Conservation (phyloP, 2,329 filamentous ascomycete species). For the Talaromyces sp. region DNA sequence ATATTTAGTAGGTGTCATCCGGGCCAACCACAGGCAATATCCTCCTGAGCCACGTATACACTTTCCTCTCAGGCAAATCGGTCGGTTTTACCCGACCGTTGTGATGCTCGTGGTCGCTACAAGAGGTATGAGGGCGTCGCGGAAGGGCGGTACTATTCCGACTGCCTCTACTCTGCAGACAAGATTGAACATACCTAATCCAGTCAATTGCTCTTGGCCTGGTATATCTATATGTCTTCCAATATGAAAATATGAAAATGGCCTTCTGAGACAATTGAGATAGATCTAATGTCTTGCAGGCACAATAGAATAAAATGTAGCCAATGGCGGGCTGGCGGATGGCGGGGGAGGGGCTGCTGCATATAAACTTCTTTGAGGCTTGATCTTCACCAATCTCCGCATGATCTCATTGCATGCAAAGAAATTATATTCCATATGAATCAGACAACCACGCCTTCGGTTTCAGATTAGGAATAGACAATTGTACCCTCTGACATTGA, state of each 20-base stretch:
- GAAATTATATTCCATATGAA: neutral
- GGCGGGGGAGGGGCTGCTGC: slow-evolving; percentile 8
- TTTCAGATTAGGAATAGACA: neutral
- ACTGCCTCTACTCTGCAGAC: neutral
- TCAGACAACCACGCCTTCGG: neutral
- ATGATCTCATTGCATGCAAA: neutral
- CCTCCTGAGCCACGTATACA: slow-evolving; percentile 3
- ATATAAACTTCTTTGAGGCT: slow-evolving; percentile 6
- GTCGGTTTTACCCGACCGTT: slow-evolving; percentile 1
- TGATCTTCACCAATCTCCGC: neutral
- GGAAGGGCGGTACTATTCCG: neutral
- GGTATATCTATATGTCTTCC: neutral
- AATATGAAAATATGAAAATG: neutral
- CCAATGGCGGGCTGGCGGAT: slow-evolving; percentile 4
- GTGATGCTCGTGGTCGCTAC: neutral
- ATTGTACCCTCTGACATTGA: neutral
- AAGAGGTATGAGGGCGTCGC: neutral
- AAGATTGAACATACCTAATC: neutral
- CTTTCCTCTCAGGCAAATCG: no score
- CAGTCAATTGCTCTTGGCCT: neutral
- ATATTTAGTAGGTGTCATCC: neutral
- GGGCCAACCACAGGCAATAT: neutral
- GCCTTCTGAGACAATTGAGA: neutral
- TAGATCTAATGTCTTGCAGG: neutral
- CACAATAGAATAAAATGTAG: neutral